Evolutionary conservation across 1,284 basidiomycete species (phyloP).

Genomic region (Coniophora puteana): DNA sequence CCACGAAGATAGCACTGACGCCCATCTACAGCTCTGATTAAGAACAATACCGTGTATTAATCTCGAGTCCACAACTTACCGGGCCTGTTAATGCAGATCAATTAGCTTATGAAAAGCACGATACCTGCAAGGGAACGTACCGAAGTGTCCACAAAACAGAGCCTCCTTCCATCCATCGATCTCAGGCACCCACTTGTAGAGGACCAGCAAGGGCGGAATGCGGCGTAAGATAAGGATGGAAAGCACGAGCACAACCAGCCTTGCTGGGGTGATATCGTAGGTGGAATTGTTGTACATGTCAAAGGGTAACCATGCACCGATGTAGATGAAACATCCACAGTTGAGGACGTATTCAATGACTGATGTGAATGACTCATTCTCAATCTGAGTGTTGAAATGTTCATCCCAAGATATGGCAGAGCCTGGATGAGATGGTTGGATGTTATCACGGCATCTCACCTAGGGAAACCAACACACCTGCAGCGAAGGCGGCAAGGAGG

Average conservation of each 20-base stretch:
- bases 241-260: constrained; percentile 67
- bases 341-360: constrained; percentile 87
- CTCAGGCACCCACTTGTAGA: constrained; percentile 85
- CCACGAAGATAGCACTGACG: constrained; percentile 83
- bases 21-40: constrained; percentile 51
- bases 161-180: constrained; percentile 78
- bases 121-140: constrained; percentile 28
- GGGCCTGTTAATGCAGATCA: constrained; percentile 40
- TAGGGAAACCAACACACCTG: constrained; percentile 45
- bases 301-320: constrained; percentile 89
- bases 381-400: constrained; percentile 82
- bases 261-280: constrained; percentile 70
- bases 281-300: constrained; percentile 55
- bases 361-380: constrained; percentile 83
- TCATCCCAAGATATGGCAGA: constrained; percentile 94
- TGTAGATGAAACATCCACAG: constrained; percentile 85
- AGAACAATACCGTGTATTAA: constrained; percentile 1
- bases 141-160: constrained; percentile 85
- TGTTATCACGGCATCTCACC: neutral
- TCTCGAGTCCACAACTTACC: constrained; percentile 32
- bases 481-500: constrained; percentile 88
- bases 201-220: constrained; percentile 68
- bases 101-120: constrained; percentile 3
- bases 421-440: constrained; percentile 37
- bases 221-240: constrained; percentile 69